Base-by-base conservation (phyloP, 2,329 filamentous ascomycete species). In the Colletotrichum tropicale region DNA sequence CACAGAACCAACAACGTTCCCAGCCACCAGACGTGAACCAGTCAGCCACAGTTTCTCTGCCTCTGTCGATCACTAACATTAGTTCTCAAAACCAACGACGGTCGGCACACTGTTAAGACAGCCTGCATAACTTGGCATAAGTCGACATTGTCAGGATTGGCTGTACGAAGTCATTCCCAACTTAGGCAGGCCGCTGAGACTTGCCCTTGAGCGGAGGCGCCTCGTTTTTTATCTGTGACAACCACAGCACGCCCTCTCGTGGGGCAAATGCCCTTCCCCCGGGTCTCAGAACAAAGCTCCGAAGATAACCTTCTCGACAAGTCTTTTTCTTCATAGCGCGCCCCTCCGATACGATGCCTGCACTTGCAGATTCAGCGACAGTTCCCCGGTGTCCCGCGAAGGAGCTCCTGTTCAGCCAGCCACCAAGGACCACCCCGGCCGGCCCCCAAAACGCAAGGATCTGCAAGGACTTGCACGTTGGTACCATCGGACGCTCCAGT, bases 221-320 rank as follows among this genome's bases (percentile, higher is more conserved):
- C 56, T 32, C 24, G 28, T 61, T 28, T 68, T 64, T 38, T 66
- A 76, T 73, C 74, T 76, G 74, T 65, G 70, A 74, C 74, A 34
- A 60, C 34, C 61, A 69, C 71, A 52, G 34, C 56, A n/a, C 26
- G 21, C 34, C 43, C 26, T 55, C 26, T 34, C 56, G 52, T 64
- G 58, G 62, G 34, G 30, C 34, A 18, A 13, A 36, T 26, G 52
- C 28, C 48, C 58, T 21, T 18, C 24, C 65, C 74, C 58, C 58
- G 30, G 70, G 56, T 60, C 26, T 65, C 34, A 60, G 61, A 75
- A 60, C 68, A 75, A 75, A 71, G 52, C 58, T 74, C 70, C 65
- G 70, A 72, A 75, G 65, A 76, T 76, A 58, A 69, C 65, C 70
- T 76, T 69, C 58, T 65, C 58, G 34, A 68, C 43, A 75, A 65